phyloP scores from a whole-genome alignment of 129 eudicot species.

The Escallonia herrerae region DNA sequence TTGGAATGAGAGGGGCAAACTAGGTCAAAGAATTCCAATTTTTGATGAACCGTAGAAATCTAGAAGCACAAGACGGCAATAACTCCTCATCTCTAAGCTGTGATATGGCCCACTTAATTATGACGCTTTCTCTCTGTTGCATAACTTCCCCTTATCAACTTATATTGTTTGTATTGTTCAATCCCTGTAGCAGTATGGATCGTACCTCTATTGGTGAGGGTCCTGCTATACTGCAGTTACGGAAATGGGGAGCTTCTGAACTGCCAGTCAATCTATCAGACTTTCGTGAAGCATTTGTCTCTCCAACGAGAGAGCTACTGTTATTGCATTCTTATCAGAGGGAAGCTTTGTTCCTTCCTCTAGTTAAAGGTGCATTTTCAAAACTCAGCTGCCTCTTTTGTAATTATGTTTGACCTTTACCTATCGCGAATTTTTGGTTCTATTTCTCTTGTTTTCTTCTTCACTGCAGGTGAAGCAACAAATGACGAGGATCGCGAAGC shows the following conservation, averaged over 20 bases:
- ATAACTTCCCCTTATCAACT: not conserved
- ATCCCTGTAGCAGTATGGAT: slow-evolving; percentile 31
- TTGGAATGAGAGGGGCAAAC: too few species aligned
- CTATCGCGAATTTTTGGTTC: not conserved
- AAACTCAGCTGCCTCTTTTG: slow-evolving; percentile 7
- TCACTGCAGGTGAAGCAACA: slow-evolving; percentile 31
- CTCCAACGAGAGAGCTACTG: slow-evolving; percentile 65
- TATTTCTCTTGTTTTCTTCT: not conserved
- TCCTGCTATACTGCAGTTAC: slow-evolving; percentile 71
- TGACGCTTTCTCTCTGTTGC: too few species aligned
- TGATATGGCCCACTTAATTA: too few species aligned
- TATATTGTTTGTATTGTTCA: not conserved
- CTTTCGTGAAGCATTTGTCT: slow-evolving; percentile 79
- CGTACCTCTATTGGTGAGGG: slow-evolving; percentile 34
- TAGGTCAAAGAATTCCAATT: too few species aligned
- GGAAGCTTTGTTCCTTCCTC: slow-evolving; percentile 72
- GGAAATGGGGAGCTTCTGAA: slow-evolving; percentile 72
- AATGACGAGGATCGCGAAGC: slow-evolving; percentile 11
- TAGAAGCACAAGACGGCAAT: too few species aligned
- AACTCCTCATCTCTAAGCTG: too few species aligned
- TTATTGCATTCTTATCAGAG: slow-evolving; percentile 55
- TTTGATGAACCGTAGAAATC: too few species aligned
- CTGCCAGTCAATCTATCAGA: slow-evolving; percentile 43
- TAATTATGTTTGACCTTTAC: not conserved
- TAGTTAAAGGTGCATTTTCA: slow-evolving; percentile 51